These are phyloP conservation scores for Dryadomyces sulphureus DNA, from an alignment of 2,329 filamentous ascomycete genomes.

Conservation along the genomic window DNA sequence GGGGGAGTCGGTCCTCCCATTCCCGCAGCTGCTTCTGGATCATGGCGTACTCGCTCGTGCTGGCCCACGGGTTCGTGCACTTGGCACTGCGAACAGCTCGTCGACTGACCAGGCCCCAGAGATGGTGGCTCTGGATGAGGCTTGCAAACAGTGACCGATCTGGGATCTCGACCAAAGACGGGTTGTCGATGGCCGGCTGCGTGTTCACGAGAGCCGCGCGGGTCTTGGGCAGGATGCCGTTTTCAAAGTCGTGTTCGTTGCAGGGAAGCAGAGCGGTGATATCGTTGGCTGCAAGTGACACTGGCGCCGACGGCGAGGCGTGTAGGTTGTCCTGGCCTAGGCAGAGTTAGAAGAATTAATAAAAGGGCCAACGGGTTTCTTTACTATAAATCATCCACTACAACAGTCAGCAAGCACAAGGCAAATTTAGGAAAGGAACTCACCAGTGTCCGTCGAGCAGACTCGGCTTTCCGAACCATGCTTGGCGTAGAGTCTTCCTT, in stretches of 20 bases:
- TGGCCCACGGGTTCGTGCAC: conserved; percentile 29
- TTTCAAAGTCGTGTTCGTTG: conserved; percentile 35
- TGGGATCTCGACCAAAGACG: conserved; percentile 24
- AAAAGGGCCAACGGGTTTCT: no score
- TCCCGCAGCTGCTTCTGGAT: conserved; percentile 26
- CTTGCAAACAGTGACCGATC: conserved; percentile 38
- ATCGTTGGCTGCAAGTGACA: conserved; percentile 34
- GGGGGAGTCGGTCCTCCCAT: conserved; percentile 34
- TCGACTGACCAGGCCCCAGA: conserved; percentile 37
- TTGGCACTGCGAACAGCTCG: conserved; percentile 30
- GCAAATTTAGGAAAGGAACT: conserved; percentile 9
- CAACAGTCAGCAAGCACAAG: background rate
- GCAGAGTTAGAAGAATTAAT: background rate
- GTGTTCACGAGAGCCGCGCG: conserved; percentile 40
- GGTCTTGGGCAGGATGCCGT: conserved; percentile 28
- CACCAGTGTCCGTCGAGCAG: conserved; percentile 41
- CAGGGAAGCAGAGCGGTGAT: conserved; percentile 39
- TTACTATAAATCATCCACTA: conserved; percentile 44
- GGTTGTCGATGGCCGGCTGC: conserved; percentile 30
- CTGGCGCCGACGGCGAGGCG: conserved; percentile 34
- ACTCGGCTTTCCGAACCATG: conserved; percentile 34
- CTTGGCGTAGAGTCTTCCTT: conserved; percentile 24
- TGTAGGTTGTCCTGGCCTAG: conserved; percentile 39
- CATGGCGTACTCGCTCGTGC: conserved; percentile 30
- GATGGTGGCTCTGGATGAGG: conserved; percentile 37